Conservation (phyloP, 2,329 filamentous ascomycete genomes). For the Cercospora brassicicola region DNA sequence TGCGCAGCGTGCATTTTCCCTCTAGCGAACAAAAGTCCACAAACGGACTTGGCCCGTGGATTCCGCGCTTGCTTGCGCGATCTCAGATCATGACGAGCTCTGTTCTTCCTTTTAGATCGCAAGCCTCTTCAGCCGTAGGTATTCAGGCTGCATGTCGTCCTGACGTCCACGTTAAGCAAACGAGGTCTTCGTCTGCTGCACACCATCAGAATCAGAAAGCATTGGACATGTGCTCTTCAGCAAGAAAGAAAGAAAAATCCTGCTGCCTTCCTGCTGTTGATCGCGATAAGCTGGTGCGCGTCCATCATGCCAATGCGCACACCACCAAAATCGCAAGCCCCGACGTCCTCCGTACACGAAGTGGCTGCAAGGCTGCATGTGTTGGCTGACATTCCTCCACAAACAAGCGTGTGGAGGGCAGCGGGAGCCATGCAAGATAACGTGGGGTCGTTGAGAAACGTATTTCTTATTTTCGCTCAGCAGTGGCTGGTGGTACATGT, state of each 20-base stretch:
- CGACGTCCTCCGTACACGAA: background rate
- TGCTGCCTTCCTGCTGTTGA: background rate
- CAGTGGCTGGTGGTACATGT: background rate
- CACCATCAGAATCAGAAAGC: background rate
- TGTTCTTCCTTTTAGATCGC: background rate
- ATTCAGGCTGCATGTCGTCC: background rate
- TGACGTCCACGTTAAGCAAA: background rate
- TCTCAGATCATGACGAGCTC: background rate
- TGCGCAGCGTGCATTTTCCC: background rate
- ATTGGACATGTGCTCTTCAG: background rate
- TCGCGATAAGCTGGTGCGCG: background rate
- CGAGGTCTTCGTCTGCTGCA: background rate
- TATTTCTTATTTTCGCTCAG: background rate
- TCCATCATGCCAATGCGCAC: no score
- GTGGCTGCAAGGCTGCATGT: background rate
- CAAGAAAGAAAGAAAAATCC: background rate
- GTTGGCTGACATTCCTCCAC: background rate
- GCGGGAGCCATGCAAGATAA: background rate
- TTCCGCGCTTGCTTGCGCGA: constrained; percentile 4
- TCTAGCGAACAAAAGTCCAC: background rate
- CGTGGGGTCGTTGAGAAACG: background rate
- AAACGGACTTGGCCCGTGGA: background rate
- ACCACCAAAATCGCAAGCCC: background rate
- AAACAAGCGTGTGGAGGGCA: background rate
- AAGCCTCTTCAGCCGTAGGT: background rate